These are phyloP conservation scores for Cokeromyces recurvatus DNA, from an alignment of 371 early-diverging fungal species.

Conservation along the genomic window DNA sequence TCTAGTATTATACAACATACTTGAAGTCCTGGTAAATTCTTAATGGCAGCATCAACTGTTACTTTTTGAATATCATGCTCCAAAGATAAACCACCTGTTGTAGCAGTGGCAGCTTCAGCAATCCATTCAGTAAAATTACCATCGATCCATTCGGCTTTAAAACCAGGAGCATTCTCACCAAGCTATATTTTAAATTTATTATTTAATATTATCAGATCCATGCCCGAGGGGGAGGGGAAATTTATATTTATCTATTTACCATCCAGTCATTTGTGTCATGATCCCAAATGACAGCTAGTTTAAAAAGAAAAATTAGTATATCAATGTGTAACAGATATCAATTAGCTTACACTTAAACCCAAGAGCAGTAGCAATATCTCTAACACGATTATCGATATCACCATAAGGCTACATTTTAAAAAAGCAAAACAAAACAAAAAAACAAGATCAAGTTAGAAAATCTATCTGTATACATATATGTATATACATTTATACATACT, in stretches of 20 bases:
- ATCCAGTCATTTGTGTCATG: conserved; percentile 46
- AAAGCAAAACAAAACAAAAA: neutral
- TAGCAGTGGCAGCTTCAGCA: conserved; percentile 33
- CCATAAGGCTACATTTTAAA: conserved; percentile 56
- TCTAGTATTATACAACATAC: conserved; percentile 1
- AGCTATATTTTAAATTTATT: conserved; percentile 15
- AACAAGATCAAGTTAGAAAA: neutral
- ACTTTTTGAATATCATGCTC: conserved; percentile 51
- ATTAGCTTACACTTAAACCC: conserved; percentile 39
- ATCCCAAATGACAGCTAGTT: conserved; percentile 45
- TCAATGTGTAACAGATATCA: too few species aligned
- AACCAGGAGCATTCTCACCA: conserved; percentile 23
- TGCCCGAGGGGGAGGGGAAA: too few species aligned
- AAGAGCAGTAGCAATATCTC: conserved; percentile 51
- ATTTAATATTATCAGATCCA: neutral
- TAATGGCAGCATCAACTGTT: conserved; percentile 59
- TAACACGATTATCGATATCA: conserved; percentile 66
- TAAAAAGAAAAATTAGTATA: too few species aligned
- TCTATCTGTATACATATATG: neutral
- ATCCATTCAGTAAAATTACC: conserved; percentile 48
- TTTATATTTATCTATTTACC: too few species aligned
- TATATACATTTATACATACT: conserved; percentile 21
- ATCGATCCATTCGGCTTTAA: conserved; percentile 38
- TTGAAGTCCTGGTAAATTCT: conserved; percentile 46
- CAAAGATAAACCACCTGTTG: conserved; percentile 48